phyloP scores from a whole-genome alignment of 768 basidiomycete genomes.

The Boletus eberwhitei region DNA sequence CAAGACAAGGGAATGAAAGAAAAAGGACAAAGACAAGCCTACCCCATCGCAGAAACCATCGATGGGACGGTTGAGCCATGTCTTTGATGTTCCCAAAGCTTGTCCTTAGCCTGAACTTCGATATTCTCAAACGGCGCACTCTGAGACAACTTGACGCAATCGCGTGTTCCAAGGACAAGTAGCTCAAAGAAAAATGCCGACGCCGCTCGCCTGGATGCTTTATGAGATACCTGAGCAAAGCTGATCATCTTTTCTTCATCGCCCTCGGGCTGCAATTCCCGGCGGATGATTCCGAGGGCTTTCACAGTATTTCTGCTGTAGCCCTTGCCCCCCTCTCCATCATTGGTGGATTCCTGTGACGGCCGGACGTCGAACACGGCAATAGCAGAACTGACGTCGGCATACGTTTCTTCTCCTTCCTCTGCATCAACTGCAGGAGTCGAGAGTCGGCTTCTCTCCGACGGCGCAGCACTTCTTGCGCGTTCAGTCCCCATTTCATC shows the following conservation, averaged over 20 bases:
- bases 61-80: constrained; percentile 44
- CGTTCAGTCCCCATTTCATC: constrained; percentile 35
- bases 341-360: constrained; percentile 41
- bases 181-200: constrained; percentile 98
- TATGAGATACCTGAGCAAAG: constrained; percentile 76
- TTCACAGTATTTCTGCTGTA: constrained; percentile 90
- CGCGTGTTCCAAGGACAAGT: constrained; percentile 89
- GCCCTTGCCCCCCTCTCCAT: constrained; percentile 61
- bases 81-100: constrained; percentile 75
- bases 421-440: constrained; percentile 63
- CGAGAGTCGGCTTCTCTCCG: constrained; percentile 60
- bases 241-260: constrained; percentile 62
- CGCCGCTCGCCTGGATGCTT: constrained; percentile 88
- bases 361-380: constrained; percentile 73
- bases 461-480: constrained; percentile 48
- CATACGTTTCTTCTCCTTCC: constrained; percentile 64
- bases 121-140: constrained; percentile 79
- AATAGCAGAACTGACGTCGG: constrained; percentile 71
- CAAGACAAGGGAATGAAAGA: neutral
- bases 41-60: constrained; percentile 42
- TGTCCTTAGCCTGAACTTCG: constrained; percentile 73
- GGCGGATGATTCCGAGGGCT: constrained; percentile 71
- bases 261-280: constrained; percentile 59
- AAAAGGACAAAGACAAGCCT: constrained; percentile 1
- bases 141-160: constrained; percentile 83